Percentiles rank a stretch among this genome's conserved stretches.
Evolutionary conservation across 345 rosid species (phyloP).

Genomic region (Salix suchowensis): DNA sequence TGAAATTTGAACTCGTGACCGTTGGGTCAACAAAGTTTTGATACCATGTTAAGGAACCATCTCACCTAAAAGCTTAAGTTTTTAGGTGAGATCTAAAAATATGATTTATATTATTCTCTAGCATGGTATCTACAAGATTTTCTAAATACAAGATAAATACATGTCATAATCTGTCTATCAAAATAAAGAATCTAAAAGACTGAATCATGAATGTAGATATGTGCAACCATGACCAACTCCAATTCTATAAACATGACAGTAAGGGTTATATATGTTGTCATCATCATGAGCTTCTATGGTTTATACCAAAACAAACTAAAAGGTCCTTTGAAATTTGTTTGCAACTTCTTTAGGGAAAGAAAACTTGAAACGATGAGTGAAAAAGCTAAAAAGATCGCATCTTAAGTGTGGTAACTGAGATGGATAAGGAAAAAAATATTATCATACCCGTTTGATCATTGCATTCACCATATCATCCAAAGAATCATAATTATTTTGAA

Average conservation of each 20-base stretch:
- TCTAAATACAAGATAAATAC: too few relatives aligned
- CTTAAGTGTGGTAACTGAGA: slow-evolving; percentile 1
- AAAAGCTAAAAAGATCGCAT: neutral
- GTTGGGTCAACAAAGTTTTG: too few relatives aligned
- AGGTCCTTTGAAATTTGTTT: neutral
- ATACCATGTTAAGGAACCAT: too few relatives aligned
- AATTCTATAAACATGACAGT: neutral
- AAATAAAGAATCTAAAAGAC: neutral
- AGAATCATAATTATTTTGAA: slow-evolving; percentile 44
- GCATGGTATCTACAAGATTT: too few relatives aligned
- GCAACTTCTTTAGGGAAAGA: neutral
- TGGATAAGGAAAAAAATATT: neutral
- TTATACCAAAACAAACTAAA: neutral
- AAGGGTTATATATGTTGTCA: neutral
- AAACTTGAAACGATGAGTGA: neutral
- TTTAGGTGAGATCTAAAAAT: too few relatives aligned
- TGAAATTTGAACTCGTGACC: too few relatives aligned
- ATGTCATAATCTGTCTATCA: neutral
- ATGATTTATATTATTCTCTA: too few relatives aligned
- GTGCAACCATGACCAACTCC: neutral
- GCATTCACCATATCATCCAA: slow-evolving; percentile 66
- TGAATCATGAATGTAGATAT: neutral
- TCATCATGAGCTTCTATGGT: neutral
- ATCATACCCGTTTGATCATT: slow-evolving; percentile 61
- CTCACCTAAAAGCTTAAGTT: too few relatives aligned